phyloP scores from a whole-genome alignment of 306 rosid species.

The Leucaena leucocephala region DNA sequence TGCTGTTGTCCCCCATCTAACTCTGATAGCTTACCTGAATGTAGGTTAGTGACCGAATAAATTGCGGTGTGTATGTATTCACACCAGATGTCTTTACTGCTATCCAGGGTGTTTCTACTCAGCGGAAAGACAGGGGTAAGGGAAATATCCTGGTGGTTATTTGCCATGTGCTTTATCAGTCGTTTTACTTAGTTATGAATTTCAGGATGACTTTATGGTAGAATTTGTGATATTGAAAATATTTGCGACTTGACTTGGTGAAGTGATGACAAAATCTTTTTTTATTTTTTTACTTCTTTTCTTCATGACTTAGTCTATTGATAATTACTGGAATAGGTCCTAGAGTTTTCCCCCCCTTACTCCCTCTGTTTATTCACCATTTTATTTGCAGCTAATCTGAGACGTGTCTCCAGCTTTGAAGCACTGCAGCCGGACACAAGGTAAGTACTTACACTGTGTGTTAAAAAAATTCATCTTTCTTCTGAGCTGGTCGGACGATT shows the following conservation, averaged over 20 bases:
- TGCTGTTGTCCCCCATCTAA: constrained; percentile 7
- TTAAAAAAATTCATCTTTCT: not conserved
- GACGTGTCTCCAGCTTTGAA: constrained; percentile 93
- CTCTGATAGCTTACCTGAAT: constrained; percentile 34
- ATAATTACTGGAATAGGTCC: constrained; percentile 10
- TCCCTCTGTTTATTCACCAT: not conserved
- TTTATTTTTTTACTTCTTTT: not conserved
- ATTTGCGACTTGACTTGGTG: not conserved
- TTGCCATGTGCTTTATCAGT: not conserved
- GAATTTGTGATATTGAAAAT: not conserved
- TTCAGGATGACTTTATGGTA: not conserved
- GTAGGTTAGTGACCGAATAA: constrained; percentile 91
- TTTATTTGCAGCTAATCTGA: constrained; percentile 76
- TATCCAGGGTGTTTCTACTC: constrained; percentile 77
- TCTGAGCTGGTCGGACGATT: constrained; percentile 5
- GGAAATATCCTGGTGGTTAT: not conserved
- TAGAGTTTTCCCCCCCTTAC: not conserved
- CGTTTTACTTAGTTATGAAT: not conserved
- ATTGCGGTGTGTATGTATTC: constrained; percentile 92
- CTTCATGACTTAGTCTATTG: not conserved
- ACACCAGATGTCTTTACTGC: constrained; percentile 82
- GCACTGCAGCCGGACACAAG: constrained; percentile 85
- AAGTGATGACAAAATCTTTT: not conserved
- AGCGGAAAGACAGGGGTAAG: constrained; percentile 79
- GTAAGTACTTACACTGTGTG: constrained; percentile 39